Evolutionary conservation across 805 yeast genomes (phyloP).

Genomic region (Candida suzukii): DNA sequence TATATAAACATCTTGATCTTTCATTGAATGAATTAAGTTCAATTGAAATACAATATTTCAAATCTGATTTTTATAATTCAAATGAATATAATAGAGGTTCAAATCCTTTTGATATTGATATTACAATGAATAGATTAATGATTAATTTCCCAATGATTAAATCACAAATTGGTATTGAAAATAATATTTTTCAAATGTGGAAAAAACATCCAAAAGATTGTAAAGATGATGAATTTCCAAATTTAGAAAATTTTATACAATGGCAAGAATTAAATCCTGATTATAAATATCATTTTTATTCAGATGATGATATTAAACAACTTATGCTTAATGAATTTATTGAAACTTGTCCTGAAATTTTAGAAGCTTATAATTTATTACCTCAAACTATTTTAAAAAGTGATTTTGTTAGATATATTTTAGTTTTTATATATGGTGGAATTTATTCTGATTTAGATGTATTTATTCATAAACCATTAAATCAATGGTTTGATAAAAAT

Average conservation of each 20-base stretch:
- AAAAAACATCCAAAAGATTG: conserved; percentile 24
- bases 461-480: conserved; percentile 53
- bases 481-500: conserved; percentile 48
- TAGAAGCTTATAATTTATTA: conserved; percentile 62
- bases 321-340: conserved; percentile 45
- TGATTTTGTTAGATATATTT: conserved; percentile 81
- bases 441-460: conserved; percentile 87
- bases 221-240: conserved; percentile 35
- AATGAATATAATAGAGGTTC: conserved; percentile 23
- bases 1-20: too few relatives aligned
- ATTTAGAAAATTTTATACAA: conserved; percentile 36
- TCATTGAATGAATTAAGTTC: too few relatives aligned
- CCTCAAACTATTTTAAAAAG: conserved; percentile 78
- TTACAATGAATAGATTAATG: conserved; percentile 8
- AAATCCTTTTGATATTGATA: conserved; percentile 17
- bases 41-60: too few relatives aligned
- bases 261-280: conserved; percentile 58
- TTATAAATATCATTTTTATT: conserved; percentile 62
- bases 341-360: conserved; percentile 62
- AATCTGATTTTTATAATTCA: conserved; percentile 28
- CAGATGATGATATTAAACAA: conserved; percentile 45
- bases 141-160: conserved; percentile 8
- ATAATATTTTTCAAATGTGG: conserved; percentile 15
- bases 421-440: conserved; percentile 81
- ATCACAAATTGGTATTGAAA: conserved; percentile 1